Evolutionary conservation across 2,329 filamentous ascomycete species (phyloP).

Genomic region (Onygena corvina): DNA sequence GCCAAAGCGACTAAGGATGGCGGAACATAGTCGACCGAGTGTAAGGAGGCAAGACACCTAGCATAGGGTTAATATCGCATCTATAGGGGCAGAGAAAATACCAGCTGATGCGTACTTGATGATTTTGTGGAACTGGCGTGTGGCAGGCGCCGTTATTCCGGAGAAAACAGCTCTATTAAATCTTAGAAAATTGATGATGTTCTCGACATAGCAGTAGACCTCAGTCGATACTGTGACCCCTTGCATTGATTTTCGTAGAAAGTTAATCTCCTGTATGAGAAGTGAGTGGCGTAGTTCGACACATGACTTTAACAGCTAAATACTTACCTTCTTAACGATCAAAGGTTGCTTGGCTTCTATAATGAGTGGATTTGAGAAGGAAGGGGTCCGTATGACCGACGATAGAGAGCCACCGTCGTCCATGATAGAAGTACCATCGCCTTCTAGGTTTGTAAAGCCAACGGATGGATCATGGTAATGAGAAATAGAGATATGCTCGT

Average conservation of each 20-base stretch:
- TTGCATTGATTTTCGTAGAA: conserved; percentile 47
- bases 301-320: not conserved
- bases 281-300: not conserved
- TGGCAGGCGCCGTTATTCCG: conserved; percentile 66
- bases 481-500: conserved; percentile 77
- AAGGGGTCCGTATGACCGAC: conserved; percentile 27
- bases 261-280: conserved; percentile 37
- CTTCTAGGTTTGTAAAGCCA: conserved; percentile 58
- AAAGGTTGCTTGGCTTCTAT: too few species aligned
- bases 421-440: conserved; percentile 26
- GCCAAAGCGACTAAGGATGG: conserved; percentile 75
- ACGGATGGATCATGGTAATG: conserved; percentile 66
- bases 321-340: too few species aligned
- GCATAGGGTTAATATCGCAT: conserved; percentile 21
- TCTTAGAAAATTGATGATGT: conserved; percentile 75
- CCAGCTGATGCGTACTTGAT: conserved; percentile 38
- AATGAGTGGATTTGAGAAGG: conserved; percentile 10
- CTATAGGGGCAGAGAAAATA: not conserved
- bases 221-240: conserved; percentile 59
- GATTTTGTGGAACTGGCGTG: conserved; percentile 61
- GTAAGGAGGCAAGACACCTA: conserved; percentile 64
- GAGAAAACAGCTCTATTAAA: conserved; percentile 73
- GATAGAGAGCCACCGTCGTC: conserved; percentile 27
- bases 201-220: conserved; percentile 71
- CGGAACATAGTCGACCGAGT: conserved; percentile 67